A percentile compares a stretch with the other conserved stretches of the same genome.
phyloP scores from a whole-genome alignment of 208 protist genomes.

The Crithidia fasciculata region DNA sequence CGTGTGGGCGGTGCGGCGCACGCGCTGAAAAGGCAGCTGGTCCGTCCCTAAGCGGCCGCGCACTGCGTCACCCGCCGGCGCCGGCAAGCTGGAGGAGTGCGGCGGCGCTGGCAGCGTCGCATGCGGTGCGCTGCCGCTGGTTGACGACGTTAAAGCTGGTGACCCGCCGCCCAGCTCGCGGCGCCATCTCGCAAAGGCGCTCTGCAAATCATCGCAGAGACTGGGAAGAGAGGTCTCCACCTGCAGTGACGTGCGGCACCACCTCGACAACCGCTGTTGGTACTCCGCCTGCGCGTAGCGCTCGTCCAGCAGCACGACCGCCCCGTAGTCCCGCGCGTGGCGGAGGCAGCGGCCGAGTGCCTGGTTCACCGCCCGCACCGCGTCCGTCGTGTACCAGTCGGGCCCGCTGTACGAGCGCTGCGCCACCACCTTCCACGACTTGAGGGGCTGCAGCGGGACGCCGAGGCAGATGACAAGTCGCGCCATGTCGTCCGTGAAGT shows the following conservation, averaged over 20 bases:
- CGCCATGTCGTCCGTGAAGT: slow-evolving; percentile 94
- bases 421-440: slow-evolving; percentile 59
- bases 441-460: slow-evolving; percentile 77
- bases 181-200: slow-evolving; percentile 21
- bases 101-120: not conserved
- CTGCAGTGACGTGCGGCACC: slow-evolving; percentile 55
- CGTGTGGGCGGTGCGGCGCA: not conserved
- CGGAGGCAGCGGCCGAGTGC: slow-evolving; percentile 96
- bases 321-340: slow-evolving; percentile 94
- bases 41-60: slow-evolving; percentile 23
- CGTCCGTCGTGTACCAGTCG: slow-evolving; percentile 91
- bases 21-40: slow-evolving; percentile 22
- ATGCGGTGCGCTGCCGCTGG: not conserved
- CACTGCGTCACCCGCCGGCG: not conserved
- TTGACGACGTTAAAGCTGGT: not conserved
- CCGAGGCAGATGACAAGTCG: slow-evolving; percentile 95
- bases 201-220: slow-evolving; percentile 15
- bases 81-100: not conserved
- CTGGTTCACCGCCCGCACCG: slow-evolving; percentile 96
- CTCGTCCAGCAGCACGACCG: slow-evolving; percentile 93
- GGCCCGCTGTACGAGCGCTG: slow-evolving; percentile 72
- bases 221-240: slow-evolving; percentile 30
- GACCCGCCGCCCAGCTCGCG: not conserved
- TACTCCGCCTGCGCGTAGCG: slow-evolving; percentile 61
- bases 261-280: slow-evolving; percentile 50